Conservation (phyloP, 2,329 filamentous ascomycete species). For the Penicillium decumbens region DNA sequence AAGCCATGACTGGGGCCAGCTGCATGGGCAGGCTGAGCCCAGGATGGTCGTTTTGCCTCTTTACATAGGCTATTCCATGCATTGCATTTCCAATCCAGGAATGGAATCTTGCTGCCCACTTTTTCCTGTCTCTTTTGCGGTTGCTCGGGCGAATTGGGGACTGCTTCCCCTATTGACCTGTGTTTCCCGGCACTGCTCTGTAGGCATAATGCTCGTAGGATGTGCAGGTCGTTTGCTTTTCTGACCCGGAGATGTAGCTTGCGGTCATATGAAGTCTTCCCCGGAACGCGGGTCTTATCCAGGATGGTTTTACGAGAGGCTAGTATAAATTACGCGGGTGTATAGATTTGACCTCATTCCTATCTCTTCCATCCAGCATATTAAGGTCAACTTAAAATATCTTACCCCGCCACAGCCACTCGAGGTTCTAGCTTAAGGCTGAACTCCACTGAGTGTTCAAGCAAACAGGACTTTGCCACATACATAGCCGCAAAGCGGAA, state of each 20-base stretch:
- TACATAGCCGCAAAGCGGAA: background rate
- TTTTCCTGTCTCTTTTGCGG: background rate
- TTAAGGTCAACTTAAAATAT: background rate
- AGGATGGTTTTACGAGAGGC: background rate
- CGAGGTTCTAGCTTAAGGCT: background rate
- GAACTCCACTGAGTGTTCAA: background rate
- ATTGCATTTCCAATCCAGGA: slow-evolving; percentile 26
- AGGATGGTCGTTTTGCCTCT: slow-evolving; percentile 21
- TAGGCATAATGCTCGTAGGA: background rate
- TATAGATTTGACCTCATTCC: too few relatives aligned
- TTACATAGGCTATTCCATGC: slow-evolving; percentile 28
- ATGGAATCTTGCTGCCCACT: slow-evolving; percentile 9
- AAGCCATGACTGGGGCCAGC: slow-evolving; percentile 17
- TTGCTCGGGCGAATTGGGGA: background rate
- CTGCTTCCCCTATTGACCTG: background rate
- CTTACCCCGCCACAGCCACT: background rate
- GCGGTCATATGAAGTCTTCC: background rate
- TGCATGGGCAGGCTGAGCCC: slow-evolving; percentile 14
- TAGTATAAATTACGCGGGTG: too few relatives aligned
- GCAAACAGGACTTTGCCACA: background rate
- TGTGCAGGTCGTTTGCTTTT: background rate
- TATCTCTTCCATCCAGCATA: too few relatives aligned
- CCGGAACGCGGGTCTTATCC: background rate
- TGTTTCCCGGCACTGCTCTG: background rate
- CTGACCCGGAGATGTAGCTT: background rate